Percentiles rank a stretch among this genome's conserved stretches.
These are phyloP conservation scores for Endotrypanum monterogeii DNA, from an alignment of 208 protist species.

Conservation along the genomic window DNA sequence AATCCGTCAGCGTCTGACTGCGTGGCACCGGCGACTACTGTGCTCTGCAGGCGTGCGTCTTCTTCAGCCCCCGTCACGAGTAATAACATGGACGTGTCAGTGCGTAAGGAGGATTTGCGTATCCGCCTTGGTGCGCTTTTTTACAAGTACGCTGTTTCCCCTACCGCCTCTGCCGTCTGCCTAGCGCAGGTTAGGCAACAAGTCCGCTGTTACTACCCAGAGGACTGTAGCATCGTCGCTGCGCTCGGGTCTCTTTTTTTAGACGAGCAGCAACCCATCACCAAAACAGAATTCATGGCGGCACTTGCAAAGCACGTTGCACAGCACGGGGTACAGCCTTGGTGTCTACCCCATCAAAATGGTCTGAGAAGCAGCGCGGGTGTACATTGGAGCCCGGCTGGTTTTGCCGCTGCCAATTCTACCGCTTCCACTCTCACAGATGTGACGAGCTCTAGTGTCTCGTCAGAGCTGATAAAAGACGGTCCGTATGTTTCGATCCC, in stretches of 20 bases:
- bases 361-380: not conserved
- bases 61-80: not conserved
- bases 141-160: conserved; percentile 71
- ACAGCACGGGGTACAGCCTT: conserved; percentile 53
- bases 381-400: not conserved
- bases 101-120: conserved; percentile 41
- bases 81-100: not conserved
- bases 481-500: not conserved
- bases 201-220: conserved; percentile 57
- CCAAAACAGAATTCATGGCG: conserved; percentile 57
- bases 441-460: not conserved
- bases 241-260: conserved; percentile 32
- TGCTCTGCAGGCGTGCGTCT: not conserved
- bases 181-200: conserved; percentile 49
- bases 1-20: not conserved
- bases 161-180: conserved; percentile 32
- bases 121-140: conserved; percentile 83
- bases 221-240: conserved; percentile 54
- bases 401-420: not conserved
- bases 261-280: conserved; percentile 30
- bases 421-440: not conserved
- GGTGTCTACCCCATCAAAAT: conserved; percentile 33
- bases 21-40: not conserved
- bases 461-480: not conserved
- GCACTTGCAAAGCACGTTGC: conserved; percentile 54